Percentiles rank a stretch among this genome's conserved stretches.
phyloP scores from a whole-genome alignment of 352 stramenopile genomes.

The Thraustochytrium striatum region DNA sequence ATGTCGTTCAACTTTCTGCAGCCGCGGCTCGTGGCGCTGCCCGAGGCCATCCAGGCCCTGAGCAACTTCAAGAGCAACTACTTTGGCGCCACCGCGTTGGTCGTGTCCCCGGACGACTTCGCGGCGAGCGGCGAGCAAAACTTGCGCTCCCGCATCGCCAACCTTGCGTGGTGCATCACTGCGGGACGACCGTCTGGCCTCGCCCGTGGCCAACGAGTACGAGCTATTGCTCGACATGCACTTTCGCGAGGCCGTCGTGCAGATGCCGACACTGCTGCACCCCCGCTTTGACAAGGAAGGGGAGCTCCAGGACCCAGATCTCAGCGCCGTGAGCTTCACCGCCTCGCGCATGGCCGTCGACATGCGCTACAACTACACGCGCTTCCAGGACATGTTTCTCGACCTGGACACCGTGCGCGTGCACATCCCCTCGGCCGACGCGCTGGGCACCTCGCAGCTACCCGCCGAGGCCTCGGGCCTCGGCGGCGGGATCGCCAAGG shows the following conservation, averaged over 20 bases:
- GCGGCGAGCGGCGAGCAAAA: constrained; percentile 4
- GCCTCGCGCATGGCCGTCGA: not conserved
- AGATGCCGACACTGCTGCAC: constrained; percentile 18
- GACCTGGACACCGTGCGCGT: constrained; percentile 5
- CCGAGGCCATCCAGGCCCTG: constrained; percentile 20
- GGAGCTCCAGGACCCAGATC: constrained; percentile 23
- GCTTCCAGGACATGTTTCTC: constrained; percentile 15
- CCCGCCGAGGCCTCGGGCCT: too few species aligned
- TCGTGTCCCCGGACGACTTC: constrained; percentile 25
- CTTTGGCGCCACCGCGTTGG: constrained; percentile 11
- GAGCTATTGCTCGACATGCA: constrained; percentile 13
- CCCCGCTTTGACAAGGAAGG: constrained; percentile 13
- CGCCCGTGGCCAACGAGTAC: constrained; percentile 13
- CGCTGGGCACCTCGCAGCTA: constrained; percentile 12
- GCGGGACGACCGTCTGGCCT: not conserved
- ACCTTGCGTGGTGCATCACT: constrained; percentile 5
- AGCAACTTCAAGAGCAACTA: constrained; percentile 36
- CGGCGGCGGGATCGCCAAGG: too few species aligned
- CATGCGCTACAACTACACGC: constrained; percentile 35
- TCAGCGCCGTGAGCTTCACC: not conserved
- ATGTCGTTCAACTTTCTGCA: constrained; percentile 27
- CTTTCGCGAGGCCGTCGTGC: not conserved
- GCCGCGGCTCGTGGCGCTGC: not conserved
- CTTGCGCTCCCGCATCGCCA: constrained; percentile 19
- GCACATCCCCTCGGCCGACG: constrained; percentile 5